Base-by-base conservation (phyloP, 129 eudicot species). In the Logfia minima region DNA sequence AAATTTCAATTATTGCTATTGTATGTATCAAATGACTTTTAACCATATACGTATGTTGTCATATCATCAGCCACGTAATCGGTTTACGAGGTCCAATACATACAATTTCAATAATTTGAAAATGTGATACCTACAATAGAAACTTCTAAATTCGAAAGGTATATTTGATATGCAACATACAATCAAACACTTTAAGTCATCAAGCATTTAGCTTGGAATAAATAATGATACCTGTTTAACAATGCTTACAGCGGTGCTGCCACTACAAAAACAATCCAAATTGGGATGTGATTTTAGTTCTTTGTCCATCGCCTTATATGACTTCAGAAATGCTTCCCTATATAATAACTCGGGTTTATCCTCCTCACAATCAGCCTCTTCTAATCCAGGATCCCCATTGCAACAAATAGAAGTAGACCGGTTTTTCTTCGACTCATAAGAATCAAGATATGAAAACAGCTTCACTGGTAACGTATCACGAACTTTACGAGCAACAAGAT, bases 241-340 rank as follows among this genome's bases (percentile, higher is more conserved):
- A 43, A 95, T 81, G 41, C 94, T 84, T 18, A 95, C 89, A 48
- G 97, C 96, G n/a, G 99, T 95, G 86, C 96, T 91, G 35, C 99
- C 99, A 78, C 99, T 95, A 82, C 99, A 95, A 77, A 95, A 95
- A 86, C 96, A 89, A 84, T 95, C 97, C 70, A 95, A 59, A 69
- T 86, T 88, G 64, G 99, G 96, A 83, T 91, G 97, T 34, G 97
- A 87, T 81, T 86, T 89, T 60, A 95, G 75, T 64, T 91, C 96
- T 79, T 95, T 95, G 75, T 95, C 99, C 97, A 95, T 95, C 32
- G 91, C 83, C 73, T 91, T 95, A 79, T 84, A 95, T 28, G 99
- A 83, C 79, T 89, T 85, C 31, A 91, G 85, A 84, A 94, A 91
- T 35, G 96, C 96, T 86, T 95, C 97, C 82, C 90, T 95, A 96